Conservation (phyloP, 2,329 filamentous ascomycete species). For the Didymella keratinophila region DNA sequence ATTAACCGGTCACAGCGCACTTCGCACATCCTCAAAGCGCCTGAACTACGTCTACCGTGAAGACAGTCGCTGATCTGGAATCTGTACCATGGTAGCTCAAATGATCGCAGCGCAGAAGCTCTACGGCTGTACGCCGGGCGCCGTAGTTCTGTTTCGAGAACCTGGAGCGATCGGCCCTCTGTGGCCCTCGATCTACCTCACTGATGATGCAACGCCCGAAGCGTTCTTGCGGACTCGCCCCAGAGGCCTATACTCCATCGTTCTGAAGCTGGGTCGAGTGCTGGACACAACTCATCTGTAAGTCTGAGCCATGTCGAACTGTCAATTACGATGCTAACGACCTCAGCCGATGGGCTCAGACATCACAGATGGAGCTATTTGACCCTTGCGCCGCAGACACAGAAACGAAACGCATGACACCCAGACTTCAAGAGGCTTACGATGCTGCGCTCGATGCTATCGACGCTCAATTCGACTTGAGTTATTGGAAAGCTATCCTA, state of each 20-base stretch:
- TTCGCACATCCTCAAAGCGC: too few relatives aligned
- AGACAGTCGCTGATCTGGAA: too few relatives aligned
- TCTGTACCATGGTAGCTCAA: background rate
- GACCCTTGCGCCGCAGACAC: conserved; percentile 18
- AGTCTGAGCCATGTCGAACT: background rate
- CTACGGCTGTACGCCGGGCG: too few relatives aligned
- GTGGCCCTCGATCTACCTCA: conserved; percentile 19
- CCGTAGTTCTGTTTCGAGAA: conserved; percentile 3
- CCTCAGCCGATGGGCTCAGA: conserved; percentile 32
- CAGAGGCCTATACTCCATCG: conserved; percentile 19
- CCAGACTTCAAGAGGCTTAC: conserved; percentile 26
- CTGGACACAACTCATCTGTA: background rate
- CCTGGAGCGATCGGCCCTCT: background rate
- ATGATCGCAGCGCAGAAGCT: too few relatives aligned
- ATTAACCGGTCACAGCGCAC: too few relatives aligned
- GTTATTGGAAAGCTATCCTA: conserved; percentile 24
- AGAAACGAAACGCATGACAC: conserved; percentile 3
- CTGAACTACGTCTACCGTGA: too few relatives aligned
- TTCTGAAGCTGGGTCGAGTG: conserved; percentile 5
- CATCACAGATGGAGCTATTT: conserved; percentile 25
- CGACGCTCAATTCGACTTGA: conserved; percentile 8
- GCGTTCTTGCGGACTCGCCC: conserved; percentile 21
- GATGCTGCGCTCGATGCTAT: conserved; percentile 7
- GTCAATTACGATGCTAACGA: conserved; percentile 4
- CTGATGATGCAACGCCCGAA: conserved; percentile 28